Percentiles rank a stretch among this genome's conserved stretches.
Conservation (phyloP, 768 basidiomycete species). For the Collybiopsis luxurians region DNA sequence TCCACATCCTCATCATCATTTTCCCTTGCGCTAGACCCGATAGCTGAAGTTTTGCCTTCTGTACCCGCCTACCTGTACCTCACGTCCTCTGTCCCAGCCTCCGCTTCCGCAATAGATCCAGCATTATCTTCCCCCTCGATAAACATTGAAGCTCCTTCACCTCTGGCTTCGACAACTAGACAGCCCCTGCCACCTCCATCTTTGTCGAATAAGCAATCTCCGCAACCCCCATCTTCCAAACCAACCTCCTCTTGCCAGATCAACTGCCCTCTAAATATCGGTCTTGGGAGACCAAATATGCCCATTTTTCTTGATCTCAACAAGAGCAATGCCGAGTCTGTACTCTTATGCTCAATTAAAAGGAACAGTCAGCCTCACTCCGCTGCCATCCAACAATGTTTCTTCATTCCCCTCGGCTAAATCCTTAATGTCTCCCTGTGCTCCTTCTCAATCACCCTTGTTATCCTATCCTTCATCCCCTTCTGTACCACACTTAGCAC, state of each 20-base stretch:
- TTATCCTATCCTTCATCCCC: slow-evolving; percentile 19
- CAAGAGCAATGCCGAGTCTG: slow-evolving; percentile 57
- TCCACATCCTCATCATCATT: slow-evolving; percentile 46
- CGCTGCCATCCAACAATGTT: slow-evolving; percentile 26
- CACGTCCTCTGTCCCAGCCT: slow-evolving; percentile 7
- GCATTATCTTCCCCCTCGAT: slow-evolving; percentile 9
- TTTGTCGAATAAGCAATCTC: no score
- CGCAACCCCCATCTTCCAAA: not conserved
- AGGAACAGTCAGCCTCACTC: slow-evolving; percentile 62
- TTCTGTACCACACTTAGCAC: not conserved
- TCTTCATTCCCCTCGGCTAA: not conserved
- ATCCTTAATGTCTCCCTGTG: slow-evolving; percentile 28
- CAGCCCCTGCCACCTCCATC: not conserved
- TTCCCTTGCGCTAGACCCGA: slow-evolving; percentile 46
- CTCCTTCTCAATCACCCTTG: slow-evolving; percentile 37
- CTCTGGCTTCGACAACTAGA: slow-evolving; percentile 32
- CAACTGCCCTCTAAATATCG: slow-evolving; percentile 35
- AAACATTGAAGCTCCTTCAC: slow-evolving; percentile 18
- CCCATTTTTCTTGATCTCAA: slow-evolving; percentile 37
- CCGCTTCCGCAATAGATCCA: slow-evolving; percentile 2
- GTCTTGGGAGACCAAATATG: slow-evolving; percentile 41
- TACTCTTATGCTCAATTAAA: slow-evolving; percentile 84
- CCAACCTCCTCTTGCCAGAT: not conserved
- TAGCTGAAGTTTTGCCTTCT: slow-evolving; percentile 22
- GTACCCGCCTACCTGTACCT: slow-evolving; percentile 21